These are phyloP conservation scores for Hanseniaspora occidentalis DNA, from an alignment of 805 yeast genomes.

Conservation along the genomic window DNA sequence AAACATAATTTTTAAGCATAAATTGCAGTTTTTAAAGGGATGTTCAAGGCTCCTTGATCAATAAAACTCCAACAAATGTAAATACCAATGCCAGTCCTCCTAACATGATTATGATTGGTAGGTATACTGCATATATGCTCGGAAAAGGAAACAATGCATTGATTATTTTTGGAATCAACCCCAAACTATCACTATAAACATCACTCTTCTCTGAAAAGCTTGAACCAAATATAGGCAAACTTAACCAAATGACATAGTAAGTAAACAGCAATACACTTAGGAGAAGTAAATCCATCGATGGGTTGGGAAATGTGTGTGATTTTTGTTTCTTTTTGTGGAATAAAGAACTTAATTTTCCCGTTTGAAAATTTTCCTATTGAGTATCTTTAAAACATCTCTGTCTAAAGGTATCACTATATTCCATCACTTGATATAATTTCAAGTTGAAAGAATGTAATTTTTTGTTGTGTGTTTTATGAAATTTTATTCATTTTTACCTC, in stretches of 20 bases:
- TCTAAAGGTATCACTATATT: too few species aligned
- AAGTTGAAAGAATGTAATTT: too few species aligned
- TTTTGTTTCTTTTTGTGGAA: too few species aligned
- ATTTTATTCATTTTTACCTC: too few species aligned
- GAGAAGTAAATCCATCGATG: not conserved
- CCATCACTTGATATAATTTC: too few species aligned
- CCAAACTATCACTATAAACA: not conserved
- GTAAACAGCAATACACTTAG: constrained; percentile 6
- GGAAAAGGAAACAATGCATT: constrained; percentile 18
- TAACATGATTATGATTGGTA: constrained; percentile 20
- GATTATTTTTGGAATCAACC: too few species aligned
- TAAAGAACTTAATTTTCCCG: too few species aligned
- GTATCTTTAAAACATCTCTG: too few species aligned
- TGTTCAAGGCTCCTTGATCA: not conserved
- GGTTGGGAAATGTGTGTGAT: too few species aligned
- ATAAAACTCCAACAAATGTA: constrained; percentile 11
- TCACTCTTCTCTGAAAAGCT: constrained; percentile 7
- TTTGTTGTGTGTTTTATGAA: too few species aligned
- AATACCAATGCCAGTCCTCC: constrained; percentile 19
- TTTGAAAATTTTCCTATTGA: too few species aligned
- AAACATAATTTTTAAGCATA: too few species aligned
- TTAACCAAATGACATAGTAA: constrained; percentile 21
- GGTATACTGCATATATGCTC: constrained; percentile 19
- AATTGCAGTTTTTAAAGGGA: not conserved
- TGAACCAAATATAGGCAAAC: constrained; percentile 21